Conservation (phyloP, 2,329 filamentous ascomycete species). For the Cordyceps fumosorosea region DNA sequence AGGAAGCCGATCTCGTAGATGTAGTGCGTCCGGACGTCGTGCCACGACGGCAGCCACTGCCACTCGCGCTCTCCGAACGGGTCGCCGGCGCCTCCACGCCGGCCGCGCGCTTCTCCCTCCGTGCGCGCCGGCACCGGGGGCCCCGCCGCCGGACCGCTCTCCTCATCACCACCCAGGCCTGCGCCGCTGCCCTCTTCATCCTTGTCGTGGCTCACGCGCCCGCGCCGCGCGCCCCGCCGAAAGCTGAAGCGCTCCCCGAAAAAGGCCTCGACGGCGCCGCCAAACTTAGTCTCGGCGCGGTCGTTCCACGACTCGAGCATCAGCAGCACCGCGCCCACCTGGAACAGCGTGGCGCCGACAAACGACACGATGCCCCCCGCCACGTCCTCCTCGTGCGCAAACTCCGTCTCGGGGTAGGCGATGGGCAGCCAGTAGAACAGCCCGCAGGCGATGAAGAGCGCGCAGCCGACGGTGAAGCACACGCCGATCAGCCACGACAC, state of each 20-base stretch:
- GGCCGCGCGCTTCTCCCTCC: not conserved
- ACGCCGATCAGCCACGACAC: conserved; percentile 18
- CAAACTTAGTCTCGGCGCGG: conserved; percentile 50
- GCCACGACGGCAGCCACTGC: conserved; percentile 51
- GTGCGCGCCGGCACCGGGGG: not conserved
- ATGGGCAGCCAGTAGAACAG: conserved; percentile 57
- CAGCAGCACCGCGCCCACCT: conserved; percentile 49
- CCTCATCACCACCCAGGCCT: not conserved
- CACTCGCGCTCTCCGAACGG: conserved; percentile 31
- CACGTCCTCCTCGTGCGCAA: conserved; percentile 40
- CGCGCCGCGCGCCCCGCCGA: not conserved
- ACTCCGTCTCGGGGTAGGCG: conserved; percentile 42
- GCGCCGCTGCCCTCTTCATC: not conserved
- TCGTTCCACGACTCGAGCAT: conserved; percentile 55
- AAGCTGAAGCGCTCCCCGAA: conserved; percentile 11
- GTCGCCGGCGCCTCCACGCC: not conserved
- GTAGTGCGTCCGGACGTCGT: conserved; percentile 53
- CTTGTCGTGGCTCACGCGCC: not conserved
- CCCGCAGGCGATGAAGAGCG: conserved; percentile 17
- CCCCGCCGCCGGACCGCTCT: not conserved
- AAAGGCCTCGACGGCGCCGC: conserved; percentile 47
- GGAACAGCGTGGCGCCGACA: conserved; percentile 55
- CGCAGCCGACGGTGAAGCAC: conserved; percentile 18
- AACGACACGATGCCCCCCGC: conserved; percentile 51
- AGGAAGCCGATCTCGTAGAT: conserved; percentile 57